Conservation (phyloP, 768 basidiomycete species). For the Xerocomellus dryophilus region DNA sequence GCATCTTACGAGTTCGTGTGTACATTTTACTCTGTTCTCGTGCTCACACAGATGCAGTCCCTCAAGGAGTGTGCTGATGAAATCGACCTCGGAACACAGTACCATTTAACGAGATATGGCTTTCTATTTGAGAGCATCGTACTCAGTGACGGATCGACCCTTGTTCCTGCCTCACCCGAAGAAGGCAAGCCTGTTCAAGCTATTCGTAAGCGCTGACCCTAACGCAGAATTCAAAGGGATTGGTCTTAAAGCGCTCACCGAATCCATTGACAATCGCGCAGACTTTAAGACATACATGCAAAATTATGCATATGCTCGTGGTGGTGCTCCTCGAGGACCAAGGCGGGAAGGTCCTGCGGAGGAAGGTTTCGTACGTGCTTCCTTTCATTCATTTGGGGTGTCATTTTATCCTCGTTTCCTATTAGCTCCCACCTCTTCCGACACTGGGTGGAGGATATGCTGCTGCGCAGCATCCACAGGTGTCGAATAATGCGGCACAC, state of each 20-base stretch:
- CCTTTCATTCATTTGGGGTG: conserved; percentile 1
- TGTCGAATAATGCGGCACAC: conserved; percentile 27
- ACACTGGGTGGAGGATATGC: conserved; percentile 35
- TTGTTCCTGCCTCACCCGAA: conserved; percentile 69
- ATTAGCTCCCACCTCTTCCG: conserved; percentile 62
- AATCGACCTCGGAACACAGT: conserved; percentile 96
- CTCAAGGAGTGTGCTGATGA: conserved; percentile 96
- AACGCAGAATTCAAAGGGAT: conserved; percentile 38
- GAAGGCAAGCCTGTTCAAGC: conserved; percentile 49
- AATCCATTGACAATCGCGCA: conserved; percentile 88
- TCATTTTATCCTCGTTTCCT: conserved; percentile 5
- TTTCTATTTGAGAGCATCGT: conserved; percentile 92
- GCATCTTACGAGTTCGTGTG: conserved; percentile 80
- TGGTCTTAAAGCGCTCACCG: conserved; percentile 83
- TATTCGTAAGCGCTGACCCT: neutral
- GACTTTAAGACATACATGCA: conserved; percentile 99
- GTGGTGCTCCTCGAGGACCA: conserved; percentile 63
- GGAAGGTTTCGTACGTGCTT: conserved; percentile 84
- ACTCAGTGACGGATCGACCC: conserved; percentile 80
- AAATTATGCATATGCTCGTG: conserved; percentile 91
- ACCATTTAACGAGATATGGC: conserved; percentile 91
- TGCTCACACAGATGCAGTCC: conserved; percentile 45
- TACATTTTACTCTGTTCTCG: neutral
- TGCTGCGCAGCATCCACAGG: conserved; percentile 25
- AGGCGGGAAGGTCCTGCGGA: conserved; percentile 86